Conservation (phyloP, 139 green algal species). For the Volvox reticuliferus region DNA sequence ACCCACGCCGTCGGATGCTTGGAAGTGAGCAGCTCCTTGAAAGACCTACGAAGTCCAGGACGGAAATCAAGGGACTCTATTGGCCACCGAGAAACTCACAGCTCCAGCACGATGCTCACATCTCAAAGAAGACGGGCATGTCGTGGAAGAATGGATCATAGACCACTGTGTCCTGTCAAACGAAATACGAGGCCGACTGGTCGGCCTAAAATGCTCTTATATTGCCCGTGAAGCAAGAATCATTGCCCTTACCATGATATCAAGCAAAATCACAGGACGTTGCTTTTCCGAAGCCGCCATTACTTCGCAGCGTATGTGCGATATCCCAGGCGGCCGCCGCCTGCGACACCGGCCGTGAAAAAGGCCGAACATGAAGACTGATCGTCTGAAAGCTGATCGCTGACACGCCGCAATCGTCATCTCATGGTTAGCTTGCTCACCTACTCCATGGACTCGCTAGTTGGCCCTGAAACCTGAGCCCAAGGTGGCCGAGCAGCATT, state of each 20-base stretch:
- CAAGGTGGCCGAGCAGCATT: neutral
- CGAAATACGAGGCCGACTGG: neutral
- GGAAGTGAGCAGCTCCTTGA: conserved; percentile 80
- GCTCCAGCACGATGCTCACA: conserved; percentile 20
- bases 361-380: too few relatives aligned
- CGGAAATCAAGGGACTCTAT: neutral
- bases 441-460: conserved; percentile 1
- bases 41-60: conserved; percentile 45
- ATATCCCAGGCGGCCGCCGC: neutral
- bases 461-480: neutral
- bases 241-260: conserved; percentile 70
- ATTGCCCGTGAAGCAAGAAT: too few relatives aligned
- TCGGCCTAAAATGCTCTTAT: neutral
- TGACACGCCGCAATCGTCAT: too few relatives aligned
- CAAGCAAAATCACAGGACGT: conserved; percentile 70
- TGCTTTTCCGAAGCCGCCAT: conserved; percentile 4
- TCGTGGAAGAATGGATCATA: conserved; percentile 88
- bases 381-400: too few relatives aligned
- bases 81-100: neutral
- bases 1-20: conserved; percentile 93
- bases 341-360: neutral
- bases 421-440: neutral
- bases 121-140: conserved; percentile 83
- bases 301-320: neutral
- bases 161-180: conserved; percentile 79